phyloP scores from a whole-genome alignment of 306 rosid genomes.

The Cucurbita maxima region DNA sequence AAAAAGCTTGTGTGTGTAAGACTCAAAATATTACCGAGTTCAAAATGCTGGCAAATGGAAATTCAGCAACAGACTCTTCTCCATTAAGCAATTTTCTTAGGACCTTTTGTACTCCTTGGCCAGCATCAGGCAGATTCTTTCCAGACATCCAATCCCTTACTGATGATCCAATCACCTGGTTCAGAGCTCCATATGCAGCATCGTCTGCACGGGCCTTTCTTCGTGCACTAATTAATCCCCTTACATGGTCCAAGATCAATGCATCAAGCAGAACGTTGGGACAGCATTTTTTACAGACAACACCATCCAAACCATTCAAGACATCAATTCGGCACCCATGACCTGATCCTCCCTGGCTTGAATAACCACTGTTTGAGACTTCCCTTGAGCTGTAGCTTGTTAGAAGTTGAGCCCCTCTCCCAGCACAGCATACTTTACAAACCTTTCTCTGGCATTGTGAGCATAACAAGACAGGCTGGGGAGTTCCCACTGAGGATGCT shows the following conservation, averaged over 20 bases:
- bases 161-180: slow-evolving; percentile 48
- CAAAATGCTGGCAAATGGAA: slow-evolving; percentile 78
- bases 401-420: slow-evolving; percentile 84
- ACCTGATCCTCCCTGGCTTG: slow-evolving; percentile 49
- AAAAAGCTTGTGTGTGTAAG: background rate
- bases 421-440: slow-evolving; percentile 92
- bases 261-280: slow-evolving; percentile 56
- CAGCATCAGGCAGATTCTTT: slow-evolving; percentile 20
- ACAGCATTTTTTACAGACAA: slow-evolving; percentile 76
- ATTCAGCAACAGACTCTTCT: slow-evolving; percentile 78
- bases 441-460: slow-evolving; percentile 77
- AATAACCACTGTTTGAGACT: slow-evolving; percentile 30
- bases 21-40: slow-evolving; percentile 47
- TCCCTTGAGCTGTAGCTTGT: slow-evolving; percentile 46
- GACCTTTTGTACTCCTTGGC: slow-evolving; percentile 24
- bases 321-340: slow-evolving; percentile 44
- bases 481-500: slow-evolving; percentile 23
- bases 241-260: slow-evolving; percentile 72
- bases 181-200: slow-evolving; percentile 60
- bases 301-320: slow-evolving; percentile 54
- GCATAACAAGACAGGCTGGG: slow-evolving; percentile 44
- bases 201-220: slow-evolving; percentile 55
- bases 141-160: slow-evolving; percentile 32
- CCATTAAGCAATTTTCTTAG: slow-evolving; percentile 39
- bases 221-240: slow-evolving; percentile 63